Percentiles rank a stretch among this genome's conserved stretches.
Evolutionary conservation across 169 alveolate species (phyloP).

Genomic region (Plasmodium inui): DNA sequence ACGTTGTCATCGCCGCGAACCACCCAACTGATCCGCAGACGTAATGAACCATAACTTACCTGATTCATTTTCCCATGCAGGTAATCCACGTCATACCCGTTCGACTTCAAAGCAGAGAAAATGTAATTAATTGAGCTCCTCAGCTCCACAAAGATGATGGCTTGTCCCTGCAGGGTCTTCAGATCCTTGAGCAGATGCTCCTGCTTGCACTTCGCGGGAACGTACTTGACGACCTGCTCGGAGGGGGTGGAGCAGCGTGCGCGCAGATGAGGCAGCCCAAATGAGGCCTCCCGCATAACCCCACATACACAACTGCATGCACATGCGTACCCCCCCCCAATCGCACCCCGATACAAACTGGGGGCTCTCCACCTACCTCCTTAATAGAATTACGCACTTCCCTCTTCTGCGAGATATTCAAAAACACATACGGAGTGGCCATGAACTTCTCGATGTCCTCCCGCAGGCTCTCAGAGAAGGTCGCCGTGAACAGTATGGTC

Average conservation of each 20-base stretch:
- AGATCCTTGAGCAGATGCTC: conserved; percentile 29
- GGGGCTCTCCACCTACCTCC: conserved; percentile 8
- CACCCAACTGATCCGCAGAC: not conserved
- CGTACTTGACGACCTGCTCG: conserved; percentile 36
- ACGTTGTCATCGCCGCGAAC: not conserved
- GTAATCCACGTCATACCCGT: conserved; percentile 36
- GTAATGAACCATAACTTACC: not conserved
- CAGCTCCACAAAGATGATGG: conserved; percentile 54
- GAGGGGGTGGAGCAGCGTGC: not conserved
- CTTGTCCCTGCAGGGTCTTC: conserved; percentile 38
- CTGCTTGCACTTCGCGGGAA: conserved; percentile 31
- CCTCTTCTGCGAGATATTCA: conserved; percentile 36
- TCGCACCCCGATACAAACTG: not conserved
- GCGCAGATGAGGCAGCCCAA: not conserved
- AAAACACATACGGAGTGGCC: conserved; percentile 44
- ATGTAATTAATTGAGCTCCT: conserved; percentile 35
- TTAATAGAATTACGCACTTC: conserved; percentile 32
- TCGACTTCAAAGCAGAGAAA: conserved; percentile 24
- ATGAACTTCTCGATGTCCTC: conserved; percentile 25
- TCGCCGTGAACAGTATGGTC: conserved; percentile 45
- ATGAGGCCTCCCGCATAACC: not conserved
- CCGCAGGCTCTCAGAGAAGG: conserved; percentile 30
- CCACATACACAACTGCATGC: not conserved
- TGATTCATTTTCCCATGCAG: conserved; percentile 60
- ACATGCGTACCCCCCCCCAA: not conserved